Percentiles rank a stretch among this genome's conserved stretches.
Conservation (phyloP, 192 early-diverging fungal genomes). For the Backusella morwellensis region DNA sequence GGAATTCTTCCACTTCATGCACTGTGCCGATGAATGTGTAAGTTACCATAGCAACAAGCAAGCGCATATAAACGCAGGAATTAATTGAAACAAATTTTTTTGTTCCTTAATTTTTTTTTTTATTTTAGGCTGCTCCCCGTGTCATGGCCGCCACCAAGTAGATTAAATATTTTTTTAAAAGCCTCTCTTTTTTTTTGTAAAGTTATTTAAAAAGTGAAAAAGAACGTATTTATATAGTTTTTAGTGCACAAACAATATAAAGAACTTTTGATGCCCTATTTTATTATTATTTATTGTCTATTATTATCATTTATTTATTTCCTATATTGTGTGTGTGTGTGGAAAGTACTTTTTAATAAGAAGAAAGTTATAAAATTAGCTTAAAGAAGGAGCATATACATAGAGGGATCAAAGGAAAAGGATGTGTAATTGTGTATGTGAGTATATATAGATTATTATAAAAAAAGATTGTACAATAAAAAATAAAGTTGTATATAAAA, state of each 20-base stretch:
- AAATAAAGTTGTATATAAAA: not conserved
- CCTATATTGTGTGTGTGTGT: not conserved
- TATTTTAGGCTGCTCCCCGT: constrained; percentile 54
- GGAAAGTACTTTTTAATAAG: not conserved
- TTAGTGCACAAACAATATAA: not conserved
- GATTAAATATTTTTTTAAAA: constrained; percentile 13
- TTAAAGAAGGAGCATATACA: not conserved
- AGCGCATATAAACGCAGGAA: not conserved
- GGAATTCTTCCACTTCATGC: constrained; percentile 80
- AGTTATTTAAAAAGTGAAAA: constrained; percentile 1
- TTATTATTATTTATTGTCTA: not conserved
- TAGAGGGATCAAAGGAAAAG: not conserved
- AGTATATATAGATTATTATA: not conserved
- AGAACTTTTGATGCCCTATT: not conserved
- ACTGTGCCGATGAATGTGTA: constrained; percentile 81
- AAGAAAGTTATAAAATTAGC: not conserved
- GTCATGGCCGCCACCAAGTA: constrained; percentile 60
- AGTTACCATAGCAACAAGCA: constrained; percentile 36
- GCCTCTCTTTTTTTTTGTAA: constrained; percentile 5
- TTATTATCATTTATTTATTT: not conserved
- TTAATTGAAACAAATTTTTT: constrained; percentile 1
- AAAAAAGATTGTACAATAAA: not conserved
- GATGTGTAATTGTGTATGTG: not conserved
- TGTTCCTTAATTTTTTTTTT: not conserved
- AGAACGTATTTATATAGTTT: not conserved